A percentile compares a stretch with the other conserved stretches of the same genome.
These are phyloP conservation scores for Penicillium pulvis DNA, from an alignment of 495 filamentous ascomycete species.

Conservation along the genomic window DNA sequence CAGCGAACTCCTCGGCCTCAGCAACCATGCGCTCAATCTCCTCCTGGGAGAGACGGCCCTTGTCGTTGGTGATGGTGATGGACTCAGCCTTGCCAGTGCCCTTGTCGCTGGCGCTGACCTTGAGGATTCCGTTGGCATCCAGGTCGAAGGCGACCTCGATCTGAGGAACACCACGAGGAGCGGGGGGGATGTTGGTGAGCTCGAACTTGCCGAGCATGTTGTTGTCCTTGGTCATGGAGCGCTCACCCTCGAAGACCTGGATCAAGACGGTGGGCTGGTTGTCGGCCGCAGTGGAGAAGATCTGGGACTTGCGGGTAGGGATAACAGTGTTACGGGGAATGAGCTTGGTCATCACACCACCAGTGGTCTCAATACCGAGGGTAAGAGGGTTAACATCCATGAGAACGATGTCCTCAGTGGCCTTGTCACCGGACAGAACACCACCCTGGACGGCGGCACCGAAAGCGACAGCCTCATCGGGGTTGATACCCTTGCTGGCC, in stretches of 20 bases:
- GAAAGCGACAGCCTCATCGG: slow-evolving; percentile 98
- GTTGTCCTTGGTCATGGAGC: slow-evolving; percentile 99
- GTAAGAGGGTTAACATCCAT: slow-evolving; percentile 97
- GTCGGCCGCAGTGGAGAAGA: slow-evolving; percentile 99
- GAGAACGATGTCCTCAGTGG: slow-evolving; percentile 92
- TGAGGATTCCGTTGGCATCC: slow-evolving; percentile 99
- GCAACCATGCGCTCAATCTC: slow-evolving; percentile 99
- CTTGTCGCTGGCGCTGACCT: slow-evolving; percentile 97
- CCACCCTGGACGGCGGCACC: slow-evolving; percentile 98
- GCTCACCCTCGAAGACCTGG: slow-evolving; percentile 99
- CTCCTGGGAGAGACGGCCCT: slow-evolving; percentile 96
- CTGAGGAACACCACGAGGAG: slow-evolving; percentile 97
- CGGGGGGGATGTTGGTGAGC: slow-evolving; percentile 94
- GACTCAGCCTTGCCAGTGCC: slow-evolving; percentile 97
- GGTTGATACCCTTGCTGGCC: slow-evolving; percentile 99
- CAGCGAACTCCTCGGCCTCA: slow-evolving; percentile 97
- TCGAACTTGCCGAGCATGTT: slow-evolving; percentile 99
- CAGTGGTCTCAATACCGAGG: slow-evolving; percentile 97
- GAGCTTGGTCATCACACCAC: slow-evolving; percentile 98
- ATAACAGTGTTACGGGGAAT: slow-evolving; percentile 99
- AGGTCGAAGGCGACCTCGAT: slow-evolving; percentile 99
- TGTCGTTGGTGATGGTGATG: slow-evolving; percentile 99
- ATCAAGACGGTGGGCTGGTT: slow-evolving; percentile 99
- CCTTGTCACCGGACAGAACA: slow-evolving; percentile 97
- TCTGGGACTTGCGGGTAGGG: slow-evolving; percentile 98